phyloP scores from a whole-genome alignment of 1,139 yeast genomes.

The Oligophagozyma castellii region DNA sequence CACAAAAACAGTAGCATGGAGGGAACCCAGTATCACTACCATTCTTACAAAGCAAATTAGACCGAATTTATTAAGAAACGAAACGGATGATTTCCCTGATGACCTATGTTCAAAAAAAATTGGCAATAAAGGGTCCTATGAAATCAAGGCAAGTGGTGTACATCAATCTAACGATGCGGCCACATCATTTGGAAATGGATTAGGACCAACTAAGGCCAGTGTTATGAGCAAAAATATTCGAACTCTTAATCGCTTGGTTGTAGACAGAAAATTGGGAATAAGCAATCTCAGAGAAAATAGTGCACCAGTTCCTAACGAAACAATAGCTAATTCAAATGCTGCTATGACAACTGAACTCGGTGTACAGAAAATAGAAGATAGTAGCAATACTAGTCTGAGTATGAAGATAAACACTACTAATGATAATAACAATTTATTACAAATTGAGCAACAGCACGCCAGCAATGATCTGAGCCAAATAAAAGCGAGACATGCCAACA shows the following conservation, averaged over 20 bases:
- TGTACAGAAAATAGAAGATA: slow-evolving; percentile 1
- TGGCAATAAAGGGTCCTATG: slow-evolving; percentile 16
- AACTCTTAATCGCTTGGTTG: slow-evolving; percentile 21
- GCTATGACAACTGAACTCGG: slow-evolving; percentile 2
- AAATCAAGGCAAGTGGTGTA: slow-evolving; percentile 26
- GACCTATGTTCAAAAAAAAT: slow-evolving; percentile 18
- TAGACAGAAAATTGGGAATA: slow-evolving; percentile 19
- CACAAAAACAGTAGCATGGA: slow-evolving; percentile 2
- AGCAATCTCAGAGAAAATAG: slow-evolving; percentile 2
- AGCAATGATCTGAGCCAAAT: not conserved
- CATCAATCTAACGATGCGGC: slow-evolving; percentile 24
- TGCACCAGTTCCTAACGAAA: slow-evolving; percentile 1
- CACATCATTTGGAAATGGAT: slow-evolving; percentile 23
- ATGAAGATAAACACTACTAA: not conserved
- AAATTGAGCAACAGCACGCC: not conserved
- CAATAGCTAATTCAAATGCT: slow-evolving; percentile 3
- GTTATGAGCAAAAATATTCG: slow-evolving; percentile 22
- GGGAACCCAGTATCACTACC: slow-evolving; percentile 2
- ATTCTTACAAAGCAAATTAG: slow-evolving; percentile 1
- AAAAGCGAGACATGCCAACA: slow-evolving; percentile 3
- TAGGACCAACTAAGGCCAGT: slow-evolving; percentile 24
- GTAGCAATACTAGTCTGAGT: not conserved
- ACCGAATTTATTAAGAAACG: slow-evolving; percentile 16
- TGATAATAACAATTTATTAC: not conserved
- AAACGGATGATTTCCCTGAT: slow-evolving; percentile 24